A percentile compares a stretch with the other conserved stretches of the same genome.
Conservation (phyloP, 345 rosid species). For the Euphorbia lathyris region DNA sequence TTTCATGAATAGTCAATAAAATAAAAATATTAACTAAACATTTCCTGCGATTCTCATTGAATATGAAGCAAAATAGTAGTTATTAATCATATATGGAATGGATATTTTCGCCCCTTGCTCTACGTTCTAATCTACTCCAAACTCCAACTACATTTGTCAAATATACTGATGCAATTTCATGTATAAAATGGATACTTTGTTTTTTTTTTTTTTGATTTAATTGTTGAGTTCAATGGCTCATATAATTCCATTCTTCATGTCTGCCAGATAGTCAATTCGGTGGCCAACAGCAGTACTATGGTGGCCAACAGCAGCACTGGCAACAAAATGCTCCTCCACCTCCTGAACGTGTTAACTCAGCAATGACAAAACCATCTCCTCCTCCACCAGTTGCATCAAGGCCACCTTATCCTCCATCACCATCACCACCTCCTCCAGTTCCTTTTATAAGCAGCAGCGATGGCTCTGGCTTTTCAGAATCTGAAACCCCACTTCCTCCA, state of each 20-base stretch:
- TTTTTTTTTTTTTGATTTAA: not conserved
- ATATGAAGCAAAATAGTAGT: not conserved
- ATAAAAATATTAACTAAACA: not conserved
- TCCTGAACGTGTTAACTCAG: slow-evolving; percentile 27
- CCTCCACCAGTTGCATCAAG: slow-evolving; percentile 29
- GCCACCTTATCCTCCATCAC: slow-evolving; percentile 13
- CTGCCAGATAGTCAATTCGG: slow-evolving; percentile 42
- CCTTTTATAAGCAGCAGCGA: slow-evolving; percentile 54
- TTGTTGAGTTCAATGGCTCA: slow-evolving; percentile 9
- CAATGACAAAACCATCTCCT: slow-evolving; percentile 14
- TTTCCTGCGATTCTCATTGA: not conserved
- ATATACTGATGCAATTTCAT: not conserved
- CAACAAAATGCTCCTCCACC: slow-evolving; percentile 54
- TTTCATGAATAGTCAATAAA: not conserved
- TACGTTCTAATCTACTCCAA: not conserved
- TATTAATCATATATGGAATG: not conserved
- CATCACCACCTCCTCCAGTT: slow-evolving; percentile 25
- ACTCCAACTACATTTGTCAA: too few relatives aligned
- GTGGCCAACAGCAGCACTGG: slow-evolving; percentile 57
- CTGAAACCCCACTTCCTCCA: slow-evolving; percentile 50
- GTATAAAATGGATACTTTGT: not conserved
- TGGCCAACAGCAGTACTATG: slow-evolving; percentile 42
- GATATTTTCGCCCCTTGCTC: not conserved
- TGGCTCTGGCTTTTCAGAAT: slow-evolving; percentile 60
- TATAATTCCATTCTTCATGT: slow-evolving; percentile 6